phyloP scores from a whole-genome alignment of 805 yeast genomes.

The Ogataea saltuana region DNA sequence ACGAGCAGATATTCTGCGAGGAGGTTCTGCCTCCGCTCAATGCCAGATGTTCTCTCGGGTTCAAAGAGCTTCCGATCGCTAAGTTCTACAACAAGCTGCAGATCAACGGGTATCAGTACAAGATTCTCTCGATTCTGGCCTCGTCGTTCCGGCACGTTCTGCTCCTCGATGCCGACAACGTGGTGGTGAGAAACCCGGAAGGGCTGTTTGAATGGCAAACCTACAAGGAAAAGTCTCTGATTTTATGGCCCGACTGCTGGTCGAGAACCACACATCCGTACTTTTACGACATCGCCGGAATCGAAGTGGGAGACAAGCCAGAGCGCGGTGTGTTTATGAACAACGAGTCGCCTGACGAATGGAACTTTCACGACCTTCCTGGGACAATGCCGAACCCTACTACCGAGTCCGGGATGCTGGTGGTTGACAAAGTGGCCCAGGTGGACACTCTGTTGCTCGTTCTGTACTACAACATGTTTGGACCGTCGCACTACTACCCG shows the following conservation, averaged over 20 bases:
- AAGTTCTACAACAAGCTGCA: conserved; percentile 27
- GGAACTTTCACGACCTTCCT: conserved; percentile 59
- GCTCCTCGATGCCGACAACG: conserved; percentile 53
- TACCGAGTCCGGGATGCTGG: conserved; percentile 67
- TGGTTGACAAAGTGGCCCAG: conserved; percentile 59
- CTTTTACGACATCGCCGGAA: conserved; percentile 54
- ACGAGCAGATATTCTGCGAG: conserved; percentile 50
- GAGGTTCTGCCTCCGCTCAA: conserved; percentile 40
- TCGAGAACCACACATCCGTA: conserved; percentile 64
- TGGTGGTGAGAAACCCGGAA: conserved; percentile 45
- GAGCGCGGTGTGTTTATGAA: conserved; percentile 35
- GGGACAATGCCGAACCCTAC: conserved; percentile 69
- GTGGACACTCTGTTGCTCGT: conserved; percentile 55
- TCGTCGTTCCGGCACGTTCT: conserved; percentile 48
- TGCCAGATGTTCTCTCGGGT: conserved; percentile 48
- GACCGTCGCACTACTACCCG: conserved; percentile 66
- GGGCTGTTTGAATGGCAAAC: conserved; percentile 46
- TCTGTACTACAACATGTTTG: conserved; percentile 63
- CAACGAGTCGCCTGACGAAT: conserved; percentile 26
- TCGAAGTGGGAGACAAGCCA: conserved; percentile 38
- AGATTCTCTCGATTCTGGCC: conserved; percentile 48
- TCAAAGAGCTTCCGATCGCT: conserved; percentile 31
- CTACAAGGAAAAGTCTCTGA: conserved; percentile 44
- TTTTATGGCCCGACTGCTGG: conserved; percentile 75
- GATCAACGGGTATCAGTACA: conserved; percentile 51